Evolutionary conservation across 176 grass and related monocot genomes (phyloP).

Genomic region (Zoysia pacifica): DNA sequence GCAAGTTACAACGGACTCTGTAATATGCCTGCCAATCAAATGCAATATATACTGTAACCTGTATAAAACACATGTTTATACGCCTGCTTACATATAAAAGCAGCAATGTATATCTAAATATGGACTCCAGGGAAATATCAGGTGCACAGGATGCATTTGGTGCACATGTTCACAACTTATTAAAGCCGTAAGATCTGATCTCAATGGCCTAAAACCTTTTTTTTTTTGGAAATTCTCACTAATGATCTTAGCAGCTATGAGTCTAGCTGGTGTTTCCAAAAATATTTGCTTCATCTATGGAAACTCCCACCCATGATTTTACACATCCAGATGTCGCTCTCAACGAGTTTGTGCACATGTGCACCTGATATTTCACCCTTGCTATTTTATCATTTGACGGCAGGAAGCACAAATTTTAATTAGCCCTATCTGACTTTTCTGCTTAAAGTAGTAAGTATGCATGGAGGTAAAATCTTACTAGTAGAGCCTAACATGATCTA

Average conservation of each 20-base stretch:
- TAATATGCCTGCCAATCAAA: slow-evolving; percentile 6
- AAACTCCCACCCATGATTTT: background rate
- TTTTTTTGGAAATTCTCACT: too few species aligned
- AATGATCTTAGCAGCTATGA: too few species aligned
- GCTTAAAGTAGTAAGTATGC: background rate
- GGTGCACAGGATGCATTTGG: too few species aligned
- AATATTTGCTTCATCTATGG: too few species aligned
- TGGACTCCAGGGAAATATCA: too few species aligned
- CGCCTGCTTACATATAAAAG: slow-evolving; percentile 3
- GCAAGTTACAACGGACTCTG: background rate
- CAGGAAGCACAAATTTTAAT: background rate
- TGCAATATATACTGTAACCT: background rate
- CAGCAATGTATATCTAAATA: background rate
- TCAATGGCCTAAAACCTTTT: too few species aligned
- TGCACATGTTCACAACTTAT: too few species aligned
- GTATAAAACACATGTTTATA: background rate
- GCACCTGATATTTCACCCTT: background rate
- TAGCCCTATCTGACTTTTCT: background rate
- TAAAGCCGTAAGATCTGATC: too few species aligned
- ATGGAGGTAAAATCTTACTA: slow-evolving; percentile 17
- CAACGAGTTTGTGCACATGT: background rate
- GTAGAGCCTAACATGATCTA: background rate
- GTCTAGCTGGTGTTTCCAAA: too few species aligned
- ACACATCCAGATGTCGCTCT: background rate
- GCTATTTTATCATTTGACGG: background rate